A percentile compares a stretch with the other conserved stretches of the same genome.
These are phyloP conservation scores for Leishmania gerbilli DNA, from an alignment of 208 protist species.

Conservation along the genomic window DNA sequence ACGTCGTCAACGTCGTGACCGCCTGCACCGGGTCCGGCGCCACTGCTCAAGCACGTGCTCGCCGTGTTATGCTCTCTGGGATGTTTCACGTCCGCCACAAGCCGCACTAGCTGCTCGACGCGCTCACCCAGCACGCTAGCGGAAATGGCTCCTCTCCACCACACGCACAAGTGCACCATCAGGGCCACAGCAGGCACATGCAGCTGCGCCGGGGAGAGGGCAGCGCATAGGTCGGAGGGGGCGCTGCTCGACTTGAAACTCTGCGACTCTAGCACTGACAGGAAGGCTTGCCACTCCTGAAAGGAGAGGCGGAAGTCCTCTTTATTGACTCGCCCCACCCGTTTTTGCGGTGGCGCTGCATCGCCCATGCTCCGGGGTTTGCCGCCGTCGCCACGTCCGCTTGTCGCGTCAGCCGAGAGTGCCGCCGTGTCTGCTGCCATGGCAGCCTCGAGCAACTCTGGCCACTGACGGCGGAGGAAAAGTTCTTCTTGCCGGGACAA, in stretches of 20 bases:
- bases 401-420: neutral
- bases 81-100: conserved; percentile 10
- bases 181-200: conserved; percentile 60
- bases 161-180: conserved; percentile 64
- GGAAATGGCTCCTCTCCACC: conserved; percentile 47
- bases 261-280: conserved; percentile 44
- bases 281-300: conserved; percentile 73
- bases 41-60: neutral
- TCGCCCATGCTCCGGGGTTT: neutral
- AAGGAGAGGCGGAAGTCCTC: conserved; percentile 59
- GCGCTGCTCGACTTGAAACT: conserved; percentile 19
- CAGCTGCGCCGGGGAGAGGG: conserved; percentile 28
- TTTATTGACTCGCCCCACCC: conserved; percentile 4
- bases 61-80: neutral
- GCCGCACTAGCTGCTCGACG: conserved; percentile 30
- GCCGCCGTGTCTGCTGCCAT: conserved; percentile 39
- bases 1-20: neutral
- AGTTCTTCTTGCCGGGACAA: conserved; percentile 76
- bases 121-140: conserved; percentile 28
- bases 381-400: neutral
- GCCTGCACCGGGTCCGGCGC: neutral
- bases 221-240: conserved; percentile 47
- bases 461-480: conserved; percentile 60
- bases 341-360: conserved; percentile 2
- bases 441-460: conserved; percentile 57